Evolutionary conservation across 768 basidiomycete species (phyloP).

Genomic region (Kwoniella botswanensis): DNA sequence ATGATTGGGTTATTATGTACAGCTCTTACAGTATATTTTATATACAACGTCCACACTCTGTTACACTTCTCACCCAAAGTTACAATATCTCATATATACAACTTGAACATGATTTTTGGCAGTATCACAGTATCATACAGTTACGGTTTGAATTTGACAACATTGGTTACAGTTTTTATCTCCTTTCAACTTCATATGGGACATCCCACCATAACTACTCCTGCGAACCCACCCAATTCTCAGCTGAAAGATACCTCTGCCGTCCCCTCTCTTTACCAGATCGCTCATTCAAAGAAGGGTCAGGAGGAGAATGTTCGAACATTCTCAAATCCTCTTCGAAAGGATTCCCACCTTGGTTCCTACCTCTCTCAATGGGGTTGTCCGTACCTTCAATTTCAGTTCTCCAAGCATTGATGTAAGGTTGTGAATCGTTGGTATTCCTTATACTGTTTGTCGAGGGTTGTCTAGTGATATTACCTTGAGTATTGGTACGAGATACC

Average conservation of each 20-base stretch:
- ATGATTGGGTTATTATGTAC: neutral
- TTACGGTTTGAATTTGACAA: too few relatives aligned
- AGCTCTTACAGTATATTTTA: neutral
- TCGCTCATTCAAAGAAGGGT: neutral
- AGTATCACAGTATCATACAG: too few relatives aligned
- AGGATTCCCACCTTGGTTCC: slow-evolving; percentile 9
- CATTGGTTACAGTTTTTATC: too few relatives aligned
- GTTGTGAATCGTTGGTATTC: neutral
- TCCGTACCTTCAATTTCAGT: neutral
- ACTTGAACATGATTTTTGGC: too few relatives aligned
- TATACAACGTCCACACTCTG: neutral
- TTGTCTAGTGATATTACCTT: neutral
- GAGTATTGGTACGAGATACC: neutral
- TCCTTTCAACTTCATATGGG: too few relatives aligned
- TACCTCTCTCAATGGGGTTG: neutral
- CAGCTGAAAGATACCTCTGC: neutral
- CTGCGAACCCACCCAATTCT: neutral
- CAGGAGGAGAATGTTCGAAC: neutral
- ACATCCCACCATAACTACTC: too few relatives aligned
- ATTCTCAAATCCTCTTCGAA: slow-evolving; percentile 11
- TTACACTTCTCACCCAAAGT: neutral
- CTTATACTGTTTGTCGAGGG: neutral
- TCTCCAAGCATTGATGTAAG: neutral
- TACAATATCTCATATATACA: neutral
- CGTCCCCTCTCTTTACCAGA: neutral